Evolutionary conservation across 2,329 filamentous ascomycete genomes (phyloP).

Genomic region (Hawksworthiomyces lignivorus): DNA sequence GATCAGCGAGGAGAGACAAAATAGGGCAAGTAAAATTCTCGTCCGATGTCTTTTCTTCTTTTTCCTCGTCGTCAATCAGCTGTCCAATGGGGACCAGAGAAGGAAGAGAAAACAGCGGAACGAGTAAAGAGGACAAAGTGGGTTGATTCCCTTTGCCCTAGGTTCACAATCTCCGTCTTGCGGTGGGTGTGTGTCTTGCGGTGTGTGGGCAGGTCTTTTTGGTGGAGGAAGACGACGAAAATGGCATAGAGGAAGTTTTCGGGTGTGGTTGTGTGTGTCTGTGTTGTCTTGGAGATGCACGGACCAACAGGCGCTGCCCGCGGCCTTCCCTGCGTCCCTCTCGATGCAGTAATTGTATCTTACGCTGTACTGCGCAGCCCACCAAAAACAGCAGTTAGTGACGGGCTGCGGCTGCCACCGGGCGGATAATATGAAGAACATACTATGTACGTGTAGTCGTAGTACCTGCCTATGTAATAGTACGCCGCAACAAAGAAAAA

Average conservation of each 20-base stretch:
- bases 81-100: slow-evolving; percentile 6
- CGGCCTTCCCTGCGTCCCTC: no score
- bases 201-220: no score
- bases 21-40: background rate
- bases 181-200: no score
- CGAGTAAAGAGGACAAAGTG: background rate
- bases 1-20: background rate
- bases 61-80: background rate
- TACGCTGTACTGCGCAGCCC: no score
- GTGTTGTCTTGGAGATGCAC: slow-evolving; percentile 20
- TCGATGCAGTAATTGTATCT: no score
- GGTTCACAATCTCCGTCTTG: no score
- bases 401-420: no score
- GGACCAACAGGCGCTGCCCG: slow-evolving; percentile 8
- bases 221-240: background rate
- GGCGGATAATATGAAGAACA: no score
- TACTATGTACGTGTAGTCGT: no score
- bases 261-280: slow-evolving; percentile 4
- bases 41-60: slow-evolving; percentile 4
- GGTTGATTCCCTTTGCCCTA: slow-evolving; percentile 7
- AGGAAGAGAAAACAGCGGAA: slow-evolving; percentile 1
- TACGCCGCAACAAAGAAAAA: no score
- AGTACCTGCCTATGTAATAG: no score
- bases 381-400: no score
- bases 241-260: slow-evolving; percentile 9